Percentiles rank a stretch among this genome's conserved stretches.
Conservation (phyloP, 129 eudicot species). For the Flaveria bidentis region DNA sequence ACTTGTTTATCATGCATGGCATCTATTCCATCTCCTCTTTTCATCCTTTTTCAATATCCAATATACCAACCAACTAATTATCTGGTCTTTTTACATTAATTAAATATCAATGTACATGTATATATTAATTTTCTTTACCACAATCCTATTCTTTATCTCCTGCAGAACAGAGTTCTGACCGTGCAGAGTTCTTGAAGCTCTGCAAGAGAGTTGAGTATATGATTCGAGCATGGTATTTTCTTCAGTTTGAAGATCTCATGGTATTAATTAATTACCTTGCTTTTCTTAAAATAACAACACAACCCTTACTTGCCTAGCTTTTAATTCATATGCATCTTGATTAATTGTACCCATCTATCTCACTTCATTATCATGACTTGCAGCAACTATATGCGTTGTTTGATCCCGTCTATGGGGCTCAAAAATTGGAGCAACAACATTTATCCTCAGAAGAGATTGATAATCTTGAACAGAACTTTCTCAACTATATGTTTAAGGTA, state of each 20-base stretch:
- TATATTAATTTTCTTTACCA: too few species aligned
- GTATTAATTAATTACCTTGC: constrained; percentile 28
- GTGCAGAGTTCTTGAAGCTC: constrained; percentile 69
- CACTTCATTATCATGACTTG: constrained; percentile 1
- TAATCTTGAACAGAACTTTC: constrained; percentile 40
- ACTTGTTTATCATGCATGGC: too few species aligned
- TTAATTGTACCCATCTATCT: neutral
- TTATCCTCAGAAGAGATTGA: constrained; percentile 49
- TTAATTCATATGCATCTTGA: too few species aligned
- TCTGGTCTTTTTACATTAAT: too few species aligned
- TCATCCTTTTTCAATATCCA: too few species aligned
- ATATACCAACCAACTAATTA: too few species aligned
- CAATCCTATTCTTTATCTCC: neutral
- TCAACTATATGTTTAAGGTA: constrained; percentile 58
- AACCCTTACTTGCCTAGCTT: too few species aligned
- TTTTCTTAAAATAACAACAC: too few species aligned
- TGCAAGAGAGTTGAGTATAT: constrained; percentile 88
- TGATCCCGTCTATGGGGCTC: constrained; percentile 71
- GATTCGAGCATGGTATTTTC: constrained; percentile 73
- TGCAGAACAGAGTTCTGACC: constrained; percentile 70
- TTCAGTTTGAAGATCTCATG: constrained; percentile 91
- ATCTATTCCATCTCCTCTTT: too few species aligned
- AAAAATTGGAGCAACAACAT: constrained; percentile 63
- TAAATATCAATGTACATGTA: too few species aligned
- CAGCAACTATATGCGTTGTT: constrained; percentile 77